phyloP scores from a whole-genome alignment of 257 asterid species.

The Echites panduratus region DNA sequence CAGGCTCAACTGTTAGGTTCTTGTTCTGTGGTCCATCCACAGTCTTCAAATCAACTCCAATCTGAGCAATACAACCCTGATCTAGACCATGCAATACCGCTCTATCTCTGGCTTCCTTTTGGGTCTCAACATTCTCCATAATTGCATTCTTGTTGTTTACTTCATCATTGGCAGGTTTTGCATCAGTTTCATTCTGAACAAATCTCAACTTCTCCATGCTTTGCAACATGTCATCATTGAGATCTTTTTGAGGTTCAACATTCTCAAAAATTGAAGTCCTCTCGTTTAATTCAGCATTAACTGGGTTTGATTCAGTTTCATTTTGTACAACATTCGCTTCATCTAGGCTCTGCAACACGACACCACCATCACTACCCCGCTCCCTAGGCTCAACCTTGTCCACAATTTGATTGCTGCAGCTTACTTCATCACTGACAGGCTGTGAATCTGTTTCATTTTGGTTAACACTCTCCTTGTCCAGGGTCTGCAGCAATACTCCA shows the following conservation, averaged over 20 bases:
- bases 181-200: neutral
- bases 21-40: neutral
- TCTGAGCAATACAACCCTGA: neutral
- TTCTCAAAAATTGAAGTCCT: neutral
- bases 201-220: neutral
- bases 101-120: slow-evolving; percentile 27
- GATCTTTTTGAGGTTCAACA: slow-evolving; percentile 17
- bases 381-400: slow-evolving; percentile 23
- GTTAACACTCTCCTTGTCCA: neutral
- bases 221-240: slow-evolving; percentile 24
- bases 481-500: neutral
- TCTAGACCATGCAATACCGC: slow-evolving; percentile 24
- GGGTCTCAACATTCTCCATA: slow-evolving; percentile 2
- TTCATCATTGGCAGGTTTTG: neutral
- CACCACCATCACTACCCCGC: slow-evolving; percentile 6
- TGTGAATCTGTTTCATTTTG: neutral
- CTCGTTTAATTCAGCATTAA: neutral
- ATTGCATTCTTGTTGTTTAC: neutral
- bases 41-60: slow-evolving; percentile 3
- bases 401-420: slow-evolving; percentile 14
- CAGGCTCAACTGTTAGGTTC: neutral
- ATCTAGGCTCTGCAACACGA: neutral
- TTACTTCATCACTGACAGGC: slow-evolving; percentile 15
- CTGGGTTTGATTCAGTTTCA: neutral
- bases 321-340: neutral